Conservation (phyloP, 2,329 filamentous ascomycete genomes). For the Diplodia scrobiculata region DNA sequence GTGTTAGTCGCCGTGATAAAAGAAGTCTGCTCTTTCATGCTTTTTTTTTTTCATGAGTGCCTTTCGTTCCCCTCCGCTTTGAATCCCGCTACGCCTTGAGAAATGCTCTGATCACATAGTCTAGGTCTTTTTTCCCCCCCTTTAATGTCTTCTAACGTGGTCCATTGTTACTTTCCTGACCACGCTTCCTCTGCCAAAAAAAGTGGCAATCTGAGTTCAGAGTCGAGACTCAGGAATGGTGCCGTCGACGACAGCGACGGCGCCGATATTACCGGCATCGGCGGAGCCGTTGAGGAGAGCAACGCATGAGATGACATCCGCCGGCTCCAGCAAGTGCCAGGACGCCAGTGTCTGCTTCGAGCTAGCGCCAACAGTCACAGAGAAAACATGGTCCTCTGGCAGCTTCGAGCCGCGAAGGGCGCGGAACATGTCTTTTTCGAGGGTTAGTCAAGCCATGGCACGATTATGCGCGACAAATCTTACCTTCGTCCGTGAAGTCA, state of each 20-base stretch:
- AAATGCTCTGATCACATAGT: slow-evolving; percentile 25
- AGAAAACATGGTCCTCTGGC: slow-evolving; percentile 72
- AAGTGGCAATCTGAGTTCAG: neutral
- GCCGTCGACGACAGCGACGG: slow-evolving; percentile 47
- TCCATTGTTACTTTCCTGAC: neutral
- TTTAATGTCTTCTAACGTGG: neutral
- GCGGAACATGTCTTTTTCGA: slow-evolving; percentile 71
- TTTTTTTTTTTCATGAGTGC: slow-evolving; percentile 3
- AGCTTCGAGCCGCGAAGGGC: slow-evolving; percentile 65
- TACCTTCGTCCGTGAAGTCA: slow-evolving; percentile 97
- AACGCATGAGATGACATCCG: slow-evolving; percentile 75
- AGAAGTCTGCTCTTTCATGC: neutral
- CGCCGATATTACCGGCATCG: slow-evolving; percentile 47
- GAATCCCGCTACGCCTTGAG: slow-evolving; percentile 19
- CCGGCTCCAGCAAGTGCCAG: slow-evolving; percentile 86
- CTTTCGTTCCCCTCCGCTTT: neutral
- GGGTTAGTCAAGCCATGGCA: neutral
- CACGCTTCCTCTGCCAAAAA: neutral
- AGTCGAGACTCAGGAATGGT: slow-evolving; percentile 39
- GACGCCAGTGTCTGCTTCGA: slow-evolving; percentile 88
- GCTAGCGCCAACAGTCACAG: slow-evolving; percentile 86
- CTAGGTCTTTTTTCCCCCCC: neutral
- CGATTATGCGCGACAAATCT: slow-evolving; percentile 30
- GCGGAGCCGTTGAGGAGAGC: slow-evolving; percentile 57
- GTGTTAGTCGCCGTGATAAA: slow-evolving; percentile 2